Conservation (phyloP, 1,284 basidiomycete species). For the Cryptococcus wingfieldii region DNA sequence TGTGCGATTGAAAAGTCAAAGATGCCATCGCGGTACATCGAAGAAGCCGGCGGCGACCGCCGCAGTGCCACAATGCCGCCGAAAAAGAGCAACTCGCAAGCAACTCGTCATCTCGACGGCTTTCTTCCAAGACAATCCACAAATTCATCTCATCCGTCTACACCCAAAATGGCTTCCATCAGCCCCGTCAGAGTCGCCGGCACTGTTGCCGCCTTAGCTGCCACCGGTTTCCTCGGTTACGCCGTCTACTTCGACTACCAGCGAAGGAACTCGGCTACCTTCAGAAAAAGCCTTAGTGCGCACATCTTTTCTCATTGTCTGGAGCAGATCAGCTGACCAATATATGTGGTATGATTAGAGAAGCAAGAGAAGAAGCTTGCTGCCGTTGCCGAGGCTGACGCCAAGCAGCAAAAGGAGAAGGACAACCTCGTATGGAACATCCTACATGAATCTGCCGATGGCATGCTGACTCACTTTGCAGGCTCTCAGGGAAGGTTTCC, state of each 20-base stretch:
- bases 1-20: too few relatives aligned
- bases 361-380: slow-evolving; percentile 80
- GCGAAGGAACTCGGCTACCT: slow-evolving; percentile 78
- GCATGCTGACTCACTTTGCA: slow-evolving; percentile 34
- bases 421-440: slow-evolving; percentile 21
- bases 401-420: slow-evolving; percentile 52
- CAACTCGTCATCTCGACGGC: too few relatives aligned
- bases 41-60: too few relatives aligned
- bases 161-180: slow-evolving; percentile 8
- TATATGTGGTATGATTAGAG: slow-evolving; percentile 53
- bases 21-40: too few relatives aligned
- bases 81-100: too few relatives aligned
- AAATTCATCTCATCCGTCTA: neutral
- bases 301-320: slow-evolving; percentile 17
- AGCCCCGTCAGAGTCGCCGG: slow-evolving; percentile 56
- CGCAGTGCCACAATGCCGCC: too few relatives aligned
- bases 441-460: neutral
- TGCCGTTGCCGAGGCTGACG: slow-evolving; percentile 58
- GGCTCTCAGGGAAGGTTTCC: slow-evolving; percentile 27
- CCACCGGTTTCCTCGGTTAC: slow-evolving; percentile 67
- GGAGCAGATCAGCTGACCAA: neutral
- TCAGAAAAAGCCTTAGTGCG: slow-evolving; percentile 85
- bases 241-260: slow-evolving; percentile 93
- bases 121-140: neutral
- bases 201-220: slow-evolving; percentile 58